Percentiles rank a stretch among this genome's conserved stretches.
These are phyloP conservation scores for Umbelopsis vinacea DNA, from an alignment of 192 early-diverging fungal species.

Conservation along the genomic window DNA sequence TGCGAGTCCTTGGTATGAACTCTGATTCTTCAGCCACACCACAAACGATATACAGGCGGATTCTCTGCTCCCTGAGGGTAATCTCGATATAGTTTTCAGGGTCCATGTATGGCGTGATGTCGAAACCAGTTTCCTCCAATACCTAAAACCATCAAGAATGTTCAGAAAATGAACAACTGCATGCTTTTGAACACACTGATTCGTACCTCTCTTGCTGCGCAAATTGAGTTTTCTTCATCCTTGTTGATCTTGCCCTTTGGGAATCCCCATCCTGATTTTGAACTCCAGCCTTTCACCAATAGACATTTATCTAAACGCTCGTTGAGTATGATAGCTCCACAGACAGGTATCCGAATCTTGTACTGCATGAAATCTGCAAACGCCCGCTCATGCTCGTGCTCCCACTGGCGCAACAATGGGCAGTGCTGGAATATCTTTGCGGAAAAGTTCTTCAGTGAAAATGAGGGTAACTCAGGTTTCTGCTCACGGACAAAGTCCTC, in stretches of 20 bases:
- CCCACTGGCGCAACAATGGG: constrained; percentile 89
- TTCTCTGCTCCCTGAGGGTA: constrained; percentile 87
- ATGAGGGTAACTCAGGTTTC: constrained; percentile 78
- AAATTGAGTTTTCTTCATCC: constrained; percentile 85
- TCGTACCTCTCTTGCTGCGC: constrained; percentile 88
- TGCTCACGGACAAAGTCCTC: constrained; percentile 96
- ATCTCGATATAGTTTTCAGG: constrained; percentile 86
- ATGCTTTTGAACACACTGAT: neutral
- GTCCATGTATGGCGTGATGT: constrained; percentile 70
- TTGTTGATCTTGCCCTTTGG: constrained; percentile 99
- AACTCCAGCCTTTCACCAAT: constrained; percentile 93
- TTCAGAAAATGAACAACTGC: neutral
- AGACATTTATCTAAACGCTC: constrained; percentile 77
- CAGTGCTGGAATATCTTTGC: constrained; percentile 87
- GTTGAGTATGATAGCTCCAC: constrained; percentile 96
- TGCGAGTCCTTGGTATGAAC: constrained; percentile 85
- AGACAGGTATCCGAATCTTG: constrained; percentile 95
- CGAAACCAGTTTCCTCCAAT: constrained; percentile 94
- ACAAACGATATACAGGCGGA: constrained; percentile 88
- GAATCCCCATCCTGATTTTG: constrained; percentile 93
- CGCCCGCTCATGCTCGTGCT: constrained; percentile 83
- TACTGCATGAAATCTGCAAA: constrained; percentile 95
- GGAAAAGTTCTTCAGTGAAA: constrained; percentile 85
- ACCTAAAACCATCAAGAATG: constrained; percentile 54
- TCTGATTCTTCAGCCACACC: constrained; percentile 81